Base-by-base conservation (phyloP, 2,329 filamentous ascomycete genomes). In the Acrodontium crateriforme region DNA sequence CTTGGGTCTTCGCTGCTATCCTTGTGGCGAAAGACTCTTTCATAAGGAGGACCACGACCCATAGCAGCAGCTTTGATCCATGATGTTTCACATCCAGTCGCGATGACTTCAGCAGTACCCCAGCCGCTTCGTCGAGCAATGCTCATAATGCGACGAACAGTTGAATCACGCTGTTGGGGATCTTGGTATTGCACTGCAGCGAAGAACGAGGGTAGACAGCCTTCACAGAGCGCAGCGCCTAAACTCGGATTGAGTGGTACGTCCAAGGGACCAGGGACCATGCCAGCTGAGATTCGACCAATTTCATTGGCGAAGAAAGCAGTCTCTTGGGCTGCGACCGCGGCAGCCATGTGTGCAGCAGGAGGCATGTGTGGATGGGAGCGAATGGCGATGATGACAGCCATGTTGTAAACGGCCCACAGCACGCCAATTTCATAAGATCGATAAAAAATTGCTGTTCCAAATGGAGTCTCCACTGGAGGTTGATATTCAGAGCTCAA, bases 341-440 rank as follows among this genome's bases (percentile, higher is more conserved):
- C 78, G 0, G 83, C 83, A 3, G 89, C 84, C 44, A 84, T 71
- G 71, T 92, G 84, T 18, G 84, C 79, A 6, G 85, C 75, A 0
- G 87, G 83, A 1, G 85, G 87, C 84, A 94, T 94, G 14, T 70
- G 71, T 0, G 89, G 89, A 41, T 94, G 85, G 1, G 75, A 67
- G 18, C 89, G 70, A 34, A 87, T 64, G n/a, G 89, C 67, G 29
- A 85, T 67, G 32, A 95, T 87, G 25, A 83, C 66, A 1, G 77
- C 76, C 63, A 87, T 81, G 53, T 92, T 79, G 51, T 81, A 85
- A 39, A 85, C 78, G 47, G 80, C 74, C 82, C 84, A 93, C 13
- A 94, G 65, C 18, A 81, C 78, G 3, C 80, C 81, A 37, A 95
- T 78, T n/a, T 78, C 76, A 50, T 83, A 87, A 2, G 80, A 87